Evolutionary conservation across 768 basidiomycete species (phyloP).

Genomic region (Russula griseocarnosa): DNA sequence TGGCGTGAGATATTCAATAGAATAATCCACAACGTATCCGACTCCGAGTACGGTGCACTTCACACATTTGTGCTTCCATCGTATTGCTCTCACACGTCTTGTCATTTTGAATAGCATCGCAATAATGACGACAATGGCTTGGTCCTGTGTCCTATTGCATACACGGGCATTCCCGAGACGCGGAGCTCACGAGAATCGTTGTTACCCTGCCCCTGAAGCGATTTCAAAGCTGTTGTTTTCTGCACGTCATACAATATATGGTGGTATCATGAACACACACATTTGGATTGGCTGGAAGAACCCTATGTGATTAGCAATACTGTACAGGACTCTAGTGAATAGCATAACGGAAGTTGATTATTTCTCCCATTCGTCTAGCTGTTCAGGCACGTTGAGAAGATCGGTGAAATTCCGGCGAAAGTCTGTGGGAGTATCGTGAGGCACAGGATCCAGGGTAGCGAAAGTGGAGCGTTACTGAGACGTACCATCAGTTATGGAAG

Average conservation of each 20-base stretch:
- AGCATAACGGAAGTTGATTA: not conserved
- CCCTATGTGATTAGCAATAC: not conserved
- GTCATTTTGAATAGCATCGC: not conserved
- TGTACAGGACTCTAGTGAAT: not conserved
- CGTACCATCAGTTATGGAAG: conserved; percentile 51
- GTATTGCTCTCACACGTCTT: not conserved
- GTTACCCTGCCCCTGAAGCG: not conserved
- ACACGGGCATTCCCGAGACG: not conserved
- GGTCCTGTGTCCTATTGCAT: not conserved
- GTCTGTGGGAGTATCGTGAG: conserved; percentile 5
- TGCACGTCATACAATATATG: not conserved
- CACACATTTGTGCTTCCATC: not conserved
- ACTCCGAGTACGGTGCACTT: not conserved
- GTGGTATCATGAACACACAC: not conserved
- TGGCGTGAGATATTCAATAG: no score
- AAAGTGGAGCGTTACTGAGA: not conserved
- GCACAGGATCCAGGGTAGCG: not conserved
- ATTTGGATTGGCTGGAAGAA: not conserved
- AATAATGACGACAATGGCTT: not conserved
- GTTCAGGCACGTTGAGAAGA: conserved; percentile 11
- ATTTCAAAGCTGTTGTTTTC: not conserved
- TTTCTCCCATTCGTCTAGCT: conserved; percentile 19
- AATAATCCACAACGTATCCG: no score
- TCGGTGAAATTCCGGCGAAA: conserved; percentile 17
- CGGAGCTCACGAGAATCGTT: not conserved